phyloP scores from a whole-genome alignment of 1,284 basidiomycete genomes.

The Ceratobasidium papillatum region DNA sequence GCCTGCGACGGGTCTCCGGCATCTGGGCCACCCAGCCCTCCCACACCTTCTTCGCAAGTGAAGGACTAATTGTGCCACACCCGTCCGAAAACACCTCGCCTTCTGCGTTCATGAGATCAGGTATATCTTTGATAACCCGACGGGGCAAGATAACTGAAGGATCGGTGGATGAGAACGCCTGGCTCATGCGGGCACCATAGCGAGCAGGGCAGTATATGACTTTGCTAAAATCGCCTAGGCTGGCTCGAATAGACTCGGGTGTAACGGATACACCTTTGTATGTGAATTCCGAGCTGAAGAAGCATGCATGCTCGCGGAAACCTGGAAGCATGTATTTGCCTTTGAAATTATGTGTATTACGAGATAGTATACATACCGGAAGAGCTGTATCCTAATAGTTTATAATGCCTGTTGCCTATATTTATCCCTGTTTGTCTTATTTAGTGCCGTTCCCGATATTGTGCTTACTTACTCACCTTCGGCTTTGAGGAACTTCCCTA shows the following conservation, averaged over 20 bases:
- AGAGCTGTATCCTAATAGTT: constrained; percentile 32
- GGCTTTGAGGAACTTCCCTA: constrained; percentile 22
- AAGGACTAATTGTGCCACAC: constrained; percentile 40
- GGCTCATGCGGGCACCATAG: constrained; percentile 39
- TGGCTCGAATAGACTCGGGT: neutral
- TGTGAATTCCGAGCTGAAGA: constrained; percentile 12
- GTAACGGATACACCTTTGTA: neutral
- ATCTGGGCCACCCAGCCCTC: neutral
- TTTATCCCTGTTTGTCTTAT: constrained; percentile 13
- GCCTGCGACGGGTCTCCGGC: neutral
- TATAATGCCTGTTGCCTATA: constrained; percentile 26
- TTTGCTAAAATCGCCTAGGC: neutral
- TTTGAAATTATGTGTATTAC: too few species aligned
- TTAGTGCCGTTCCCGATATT: neutral
- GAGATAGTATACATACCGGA: constrained; percentile 38
- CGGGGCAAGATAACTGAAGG: neutral
- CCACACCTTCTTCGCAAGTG: constrained; percentile 42
- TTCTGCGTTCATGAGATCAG: neutral
- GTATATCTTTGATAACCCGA: neutral
- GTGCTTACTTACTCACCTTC: neutral
- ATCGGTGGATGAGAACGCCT: constrained; percentile 27
- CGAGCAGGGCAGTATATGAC: neutral
- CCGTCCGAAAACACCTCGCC: constrained; percentile 41
- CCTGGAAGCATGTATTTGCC: neutral
- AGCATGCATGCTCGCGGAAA: constrained; percentile 8